Evolutionary conservation across 2,329 filamentous ascomycete species (phyloP).

Genomic region (Fusarium goolgardi): DNA sequence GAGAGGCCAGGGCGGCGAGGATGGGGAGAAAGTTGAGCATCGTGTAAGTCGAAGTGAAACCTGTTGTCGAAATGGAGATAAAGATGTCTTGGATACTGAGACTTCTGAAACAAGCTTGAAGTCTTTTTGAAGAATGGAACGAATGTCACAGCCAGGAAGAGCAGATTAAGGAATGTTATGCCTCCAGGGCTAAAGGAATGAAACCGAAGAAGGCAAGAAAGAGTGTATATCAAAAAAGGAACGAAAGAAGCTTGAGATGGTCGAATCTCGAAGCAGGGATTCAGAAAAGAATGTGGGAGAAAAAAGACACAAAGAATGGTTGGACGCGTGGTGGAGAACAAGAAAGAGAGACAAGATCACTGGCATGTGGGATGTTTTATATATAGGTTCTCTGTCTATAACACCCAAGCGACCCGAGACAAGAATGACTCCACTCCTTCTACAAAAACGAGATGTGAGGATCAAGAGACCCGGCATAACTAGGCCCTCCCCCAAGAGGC

Average conservation of each 20-base stretch:
- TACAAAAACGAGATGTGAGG: constrained; percentile 32
- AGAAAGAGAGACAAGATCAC: constrained; percentile 1
- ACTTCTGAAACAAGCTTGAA: constrained; percentile 4
- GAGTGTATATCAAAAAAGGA: constrained; percentile 19
- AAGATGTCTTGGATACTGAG: constrained; percentile 13
- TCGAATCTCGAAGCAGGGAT: constrained; percentile 29
- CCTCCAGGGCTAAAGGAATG: constrained; percentile 41
- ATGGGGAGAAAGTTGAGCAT: constrained; percentile 46
- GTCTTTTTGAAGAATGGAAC: constrained; percentile 3
- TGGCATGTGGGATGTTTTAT: constrained; percentile 34
- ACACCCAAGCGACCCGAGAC: constrained; percentile 7
- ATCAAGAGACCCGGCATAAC: constrained; percentile 9
- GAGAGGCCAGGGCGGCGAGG: constrained; percentile 38
- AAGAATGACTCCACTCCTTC: constrained; percentile 20
- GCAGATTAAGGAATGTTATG: constrained; percentile 34
- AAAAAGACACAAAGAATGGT: constrained; percentile 35
- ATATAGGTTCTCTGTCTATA: constrained; percentile 30
- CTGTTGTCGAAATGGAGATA: background rate
- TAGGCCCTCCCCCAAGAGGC: constrained; percentile 15
- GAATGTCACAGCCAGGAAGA: constrained; percentile 23
- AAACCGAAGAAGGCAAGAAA: constrained; percentile 27
- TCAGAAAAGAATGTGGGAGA: constrained; percentile 27
- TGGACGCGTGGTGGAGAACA: constrained; percentile 30
- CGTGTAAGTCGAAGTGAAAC: constrained; percentile 32
- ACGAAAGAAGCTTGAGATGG: constrained; percentile 29